Conservation (phyloP, 768 basidiomycete species). For the Serendipita indica region DNA sequence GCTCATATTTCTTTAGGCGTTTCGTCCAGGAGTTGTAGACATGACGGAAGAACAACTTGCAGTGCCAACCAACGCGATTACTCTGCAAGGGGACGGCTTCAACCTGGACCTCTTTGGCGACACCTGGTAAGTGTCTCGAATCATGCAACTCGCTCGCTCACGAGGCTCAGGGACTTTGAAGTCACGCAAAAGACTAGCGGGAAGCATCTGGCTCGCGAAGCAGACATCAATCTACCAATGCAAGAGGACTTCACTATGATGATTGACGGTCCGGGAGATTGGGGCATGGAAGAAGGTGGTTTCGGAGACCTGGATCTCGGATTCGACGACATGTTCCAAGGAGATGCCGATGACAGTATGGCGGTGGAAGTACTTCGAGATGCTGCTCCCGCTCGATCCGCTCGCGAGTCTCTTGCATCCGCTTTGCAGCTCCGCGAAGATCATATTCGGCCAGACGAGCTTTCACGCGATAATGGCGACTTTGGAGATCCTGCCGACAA, state of each 20-base stretch:
- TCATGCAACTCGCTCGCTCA: neutral
- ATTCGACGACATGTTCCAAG: slow-evolving; percentile 17
- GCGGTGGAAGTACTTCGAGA: slow-evolving; percentile 71
- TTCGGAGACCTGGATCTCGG: slow-evolving; percentile 47
- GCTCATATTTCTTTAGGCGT: slow-evolving; percentile 40
- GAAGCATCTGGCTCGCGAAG: slow-evolving; percentile 68
- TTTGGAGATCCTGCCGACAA: slow-evolving; percentile 36
- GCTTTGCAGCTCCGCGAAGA: slow-evolving; percentile 38
- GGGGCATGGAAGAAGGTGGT: slow-evolving; percentile 47
- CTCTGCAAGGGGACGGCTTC: slow-evolving; percentile 47
- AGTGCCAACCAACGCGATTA: slow-evolving; percentile 79
- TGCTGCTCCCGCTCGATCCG: slow-evolving; percentile 32
- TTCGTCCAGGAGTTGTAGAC: slow-evolving; percentile 89
- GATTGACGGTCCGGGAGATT: slow-evolving; percentile 39
- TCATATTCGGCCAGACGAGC: slow-evolving; percentile 42
- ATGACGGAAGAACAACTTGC: slow-evolving; percentile 88
- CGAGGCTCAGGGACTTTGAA: slow-evolving; percentile 53
- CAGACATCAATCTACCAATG: slow-evolving; percentile 77
- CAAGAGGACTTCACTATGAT: slow-evolving; percentile 56
- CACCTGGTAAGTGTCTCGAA: slow-evolving; percentile 44
- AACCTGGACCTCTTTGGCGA: slow-evolving; percentile 70
- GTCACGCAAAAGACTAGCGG: slow-evolving; percentile 51
- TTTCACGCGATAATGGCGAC: slow-evolving; percentile 52
- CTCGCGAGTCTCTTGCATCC: slow-evolving; percentile 46
- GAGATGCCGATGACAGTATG: slow-evolving; percentile 32